phyloP scores from a whole-genome alignment of 2,329 filamentous ascomycete species.

The Myriosclerotinia scirpicola region DNA sequence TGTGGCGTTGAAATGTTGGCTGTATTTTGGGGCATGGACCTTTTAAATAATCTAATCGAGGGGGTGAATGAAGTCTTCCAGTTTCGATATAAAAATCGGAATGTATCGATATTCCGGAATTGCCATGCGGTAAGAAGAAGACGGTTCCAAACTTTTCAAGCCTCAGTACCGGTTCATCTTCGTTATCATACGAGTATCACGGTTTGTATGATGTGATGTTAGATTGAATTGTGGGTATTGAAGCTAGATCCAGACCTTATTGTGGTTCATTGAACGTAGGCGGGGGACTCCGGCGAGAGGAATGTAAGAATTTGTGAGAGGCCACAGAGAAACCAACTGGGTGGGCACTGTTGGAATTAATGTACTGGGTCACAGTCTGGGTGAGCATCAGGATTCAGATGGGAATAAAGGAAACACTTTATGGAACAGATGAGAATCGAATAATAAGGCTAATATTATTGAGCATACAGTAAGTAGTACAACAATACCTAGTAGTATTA shows the following conservation, averaged over 20 bases:
- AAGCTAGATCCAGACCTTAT: slow-evolving; percentile 17
- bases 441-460: not conserved
- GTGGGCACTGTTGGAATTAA: slow-evolving; percentile 9
- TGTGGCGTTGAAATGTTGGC: slow-evolving; percentile 20
- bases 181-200: slow-evolving; percentile 27
- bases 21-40: slow-evolving; percentile 13
- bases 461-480: slow-evolving; percentile 3
- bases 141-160: slow-evolving; percentile 15
- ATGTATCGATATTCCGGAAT: slow-evolving; percentile 4
- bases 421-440: not conserved
- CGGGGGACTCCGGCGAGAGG: slow-evolving; percentile 22
- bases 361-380: not conserved
- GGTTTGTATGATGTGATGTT: slow-evolving; percentile 25
- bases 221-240: slow-evolving; percentile 22
- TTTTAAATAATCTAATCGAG: slow-evolving; percentile 21
- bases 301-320: slow-evolving; percentile 7
- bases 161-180: slow-evolving; percentile 24
- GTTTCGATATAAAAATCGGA: slow-evolving; percentile 7
- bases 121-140: slow-evolving; percentile 10
- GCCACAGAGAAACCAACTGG: slow-evolving; percentile 10
- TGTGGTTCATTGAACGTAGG: not conserved
- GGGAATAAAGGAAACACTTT: not conserved
- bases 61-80: not conserved
- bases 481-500: no score
- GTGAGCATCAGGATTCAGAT: slow-evolving; percentile 10